Evolutionary conservation across 208 protist species (phyloP), one percentile per base, ranked within the genome.

Genomic region (Blechomonas ayalai): DNA sequence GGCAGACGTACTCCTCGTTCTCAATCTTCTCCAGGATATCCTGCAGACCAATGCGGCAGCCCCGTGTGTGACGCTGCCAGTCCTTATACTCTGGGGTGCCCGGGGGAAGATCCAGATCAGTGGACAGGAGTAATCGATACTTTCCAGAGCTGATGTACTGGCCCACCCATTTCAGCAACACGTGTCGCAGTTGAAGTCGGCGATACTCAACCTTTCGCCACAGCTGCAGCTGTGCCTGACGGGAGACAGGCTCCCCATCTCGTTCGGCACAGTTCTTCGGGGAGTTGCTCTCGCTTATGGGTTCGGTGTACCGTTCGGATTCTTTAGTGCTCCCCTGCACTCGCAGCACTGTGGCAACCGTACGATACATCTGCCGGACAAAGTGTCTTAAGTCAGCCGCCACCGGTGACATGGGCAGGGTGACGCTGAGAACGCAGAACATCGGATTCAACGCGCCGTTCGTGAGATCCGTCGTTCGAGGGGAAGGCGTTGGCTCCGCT

Each of bases 191-290:
- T 55, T 93, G 84, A 35, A 78, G 58, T 2, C 84, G 69, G 24
- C 79, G 71, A 57, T 90, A 84, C 45, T 88, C 77, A 6, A 93
- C 74, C 33, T 68, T 67, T 19, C 75, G 61, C 81, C 81, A 90
- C 5, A 82, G 52, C 4, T 45, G 56, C 16, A 73, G 35, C 22
- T 57, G 49, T 18, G 16, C 19, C 45, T 40, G 45, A 7, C 46
- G 52, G 16, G 34, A 25, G n/a, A 39, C 44, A 33, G 39, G 49
- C n/a, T 59, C 44, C 18, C 55, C 24, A 27, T 59, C 52, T 4
- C n/a, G n/a, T n/a, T n/a, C n/a, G n/a, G n/a, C n/a, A n/a, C n/a
- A n/a, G 6, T 20, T 59, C 55, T 8, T 66, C 59, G 8, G 43
- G 50, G 16, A 52, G 46, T 24, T 35, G 31, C 38, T 29, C 22